A percentile compares a stretch with the other conserved stretches of the same genome.
Conservation (phyloP, 2,329 filamentous ascomycete species). For the Sporothrix phasma region DNA sequence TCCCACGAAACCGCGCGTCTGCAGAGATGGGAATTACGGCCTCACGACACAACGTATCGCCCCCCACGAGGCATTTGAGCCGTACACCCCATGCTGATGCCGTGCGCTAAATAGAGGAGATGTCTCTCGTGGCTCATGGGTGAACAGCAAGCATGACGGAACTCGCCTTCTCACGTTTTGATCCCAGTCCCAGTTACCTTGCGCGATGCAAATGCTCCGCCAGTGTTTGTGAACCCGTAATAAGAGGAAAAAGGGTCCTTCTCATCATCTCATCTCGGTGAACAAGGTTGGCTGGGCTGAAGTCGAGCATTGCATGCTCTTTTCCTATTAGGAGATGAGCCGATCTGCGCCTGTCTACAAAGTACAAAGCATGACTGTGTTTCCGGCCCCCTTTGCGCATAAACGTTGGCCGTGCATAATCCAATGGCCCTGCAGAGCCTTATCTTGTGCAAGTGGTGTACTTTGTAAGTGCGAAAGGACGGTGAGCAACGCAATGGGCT, state of each 20-base stretch:
- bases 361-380: background rate
- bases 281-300: background rate
- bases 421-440: slow-evolving; percentile 14
- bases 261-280: background rate
- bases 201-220: background rate
- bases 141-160: background rate
- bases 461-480: background rate
- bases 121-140: background rate
- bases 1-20: background rate
- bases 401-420: slow-evolving; percentile 2
- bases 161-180: background rate
- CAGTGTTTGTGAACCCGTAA: background rate
- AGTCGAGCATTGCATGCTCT: background rate
- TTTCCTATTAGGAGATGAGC: background rate
- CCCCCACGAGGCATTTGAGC: background rate
- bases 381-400: background rate
- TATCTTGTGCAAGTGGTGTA: slow-evolving; percentile 14
- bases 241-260: background rate
- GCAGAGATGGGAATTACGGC: background rate
- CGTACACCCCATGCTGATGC: background rate
- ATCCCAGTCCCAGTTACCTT: background rate
- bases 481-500: background rate
- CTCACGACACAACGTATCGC: accelerated
- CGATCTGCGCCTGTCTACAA: background rate
- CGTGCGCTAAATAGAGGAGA: background rate